Percentiles rank a stretch among this genome's conserved stretches.
Conservation (phyloP, 2,329 filamentous ascomycete species). For the Tolypocladium sp. region DNA sequence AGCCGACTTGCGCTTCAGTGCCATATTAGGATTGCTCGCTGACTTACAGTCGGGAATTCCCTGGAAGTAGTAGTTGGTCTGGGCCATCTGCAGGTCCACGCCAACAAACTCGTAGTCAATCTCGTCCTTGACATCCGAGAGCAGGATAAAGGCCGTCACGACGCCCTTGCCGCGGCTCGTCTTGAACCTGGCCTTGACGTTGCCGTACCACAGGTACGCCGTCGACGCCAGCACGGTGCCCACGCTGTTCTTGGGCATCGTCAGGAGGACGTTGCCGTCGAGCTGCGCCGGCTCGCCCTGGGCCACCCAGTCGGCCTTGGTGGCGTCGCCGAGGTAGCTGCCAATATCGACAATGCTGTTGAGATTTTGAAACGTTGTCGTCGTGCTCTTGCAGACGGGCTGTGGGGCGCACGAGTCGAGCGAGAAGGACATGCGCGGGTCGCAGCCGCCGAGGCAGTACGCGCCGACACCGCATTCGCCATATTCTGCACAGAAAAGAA, state of each 20-base stretch:
- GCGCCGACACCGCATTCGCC: conserved; percentile 88
- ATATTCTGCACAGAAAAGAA: conserved; percentile 54
- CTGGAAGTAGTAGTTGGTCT: conserved; percentile 97
- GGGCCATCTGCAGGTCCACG: conserved; percentile 62
- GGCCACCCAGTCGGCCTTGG: conserved; percentile 76
- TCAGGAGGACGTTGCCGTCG: conserved; percentile 67
- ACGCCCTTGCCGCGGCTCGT: conserved; percentile 80
- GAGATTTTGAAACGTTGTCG: conserved; percentile 64
- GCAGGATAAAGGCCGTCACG: conserved; percentile 92
- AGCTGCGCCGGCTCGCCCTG: conserved; percentile 66
- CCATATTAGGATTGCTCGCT: background rate
- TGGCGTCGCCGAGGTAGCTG: conserved; percentile 79
- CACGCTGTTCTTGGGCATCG: conserved; percentile 77
- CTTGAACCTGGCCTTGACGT: conserved; percentile 76
- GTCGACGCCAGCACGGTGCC: conserved; percentile 81
- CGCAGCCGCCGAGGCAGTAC: conserved; percentile 92
- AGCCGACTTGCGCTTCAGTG: conserved; percentile 1
- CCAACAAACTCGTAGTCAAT: conserved; percentile 97
- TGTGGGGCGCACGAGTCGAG: conserved; percentile 79
- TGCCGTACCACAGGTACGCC: conserved; percentile 95
- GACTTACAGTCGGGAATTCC: conserved; percentile 79
- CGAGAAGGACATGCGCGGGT: conserved; percentile 73
- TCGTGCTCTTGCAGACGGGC: conserved; percentile 69
- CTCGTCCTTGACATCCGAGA: conserved; percentile 94
- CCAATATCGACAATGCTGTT: conserved; percentile 60